Percentiles rank a stretch among this genome's conserved stretches.
Conservation (phyloP, 768 basidiomycete species). For the Rhizopogon vulgaris region DNA sequence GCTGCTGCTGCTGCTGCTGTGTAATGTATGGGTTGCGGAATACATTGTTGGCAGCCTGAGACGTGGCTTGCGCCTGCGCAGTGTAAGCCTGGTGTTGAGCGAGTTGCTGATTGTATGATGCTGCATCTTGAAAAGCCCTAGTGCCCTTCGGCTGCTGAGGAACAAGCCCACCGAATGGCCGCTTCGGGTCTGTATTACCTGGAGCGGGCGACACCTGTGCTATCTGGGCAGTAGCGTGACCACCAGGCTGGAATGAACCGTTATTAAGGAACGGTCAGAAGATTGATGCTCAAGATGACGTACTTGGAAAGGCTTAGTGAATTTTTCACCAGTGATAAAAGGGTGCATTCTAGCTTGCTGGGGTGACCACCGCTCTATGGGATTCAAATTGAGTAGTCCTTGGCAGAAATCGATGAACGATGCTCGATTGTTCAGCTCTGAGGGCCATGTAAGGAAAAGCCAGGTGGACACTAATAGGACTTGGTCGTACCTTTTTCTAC, state of each 20-base stretch:
- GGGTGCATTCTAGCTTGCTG: constrained; percentile 95
- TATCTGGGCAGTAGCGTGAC: constrained; percentile 24
- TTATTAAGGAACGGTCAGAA: constrained; percentile 1
- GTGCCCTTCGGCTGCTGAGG: constrained; percentile 84
- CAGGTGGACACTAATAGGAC: constrained; percentile 3
- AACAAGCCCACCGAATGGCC: constrained; percentile 90
- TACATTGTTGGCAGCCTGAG: constrained; percentile 61
- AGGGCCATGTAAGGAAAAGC: background rate
- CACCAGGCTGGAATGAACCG: constrained; percentile 43
- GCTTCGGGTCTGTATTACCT: constrained; percentile 57
- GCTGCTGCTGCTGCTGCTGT: constrained; percentile 34
- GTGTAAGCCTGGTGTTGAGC: constrained; percentile 92
- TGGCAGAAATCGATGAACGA: constrained; percentile 98
- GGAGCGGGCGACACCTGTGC: constrained; percentile 25
- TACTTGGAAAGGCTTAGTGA: constrained; percentile 79
- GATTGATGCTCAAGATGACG: constrained; percentile 19
- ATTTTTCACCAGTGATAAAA: constrained; percentile 97
- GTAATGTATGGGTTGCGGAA: constrained; percentile 82
- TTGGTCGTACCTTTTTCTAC: constrained; percentile 74
- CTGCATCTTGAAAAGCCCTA: constrained; percentile 86
- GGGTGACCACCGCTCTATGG: constrained; percentile 93
- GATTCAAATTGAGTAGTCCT: constrained; percentile 90
- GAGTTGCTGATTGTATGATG: constrained; percentile 90
- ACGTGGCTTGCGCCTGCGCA: constrained; percentile 73
- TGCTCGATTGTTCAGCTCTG: constrained; percentile 84